A percentile compares a stretch with the other conserved stretches of the same genome.
phyloP scores from a whole-genome alignment of 106 monocot species.

The Apostasia shenzhenica region DNA sequence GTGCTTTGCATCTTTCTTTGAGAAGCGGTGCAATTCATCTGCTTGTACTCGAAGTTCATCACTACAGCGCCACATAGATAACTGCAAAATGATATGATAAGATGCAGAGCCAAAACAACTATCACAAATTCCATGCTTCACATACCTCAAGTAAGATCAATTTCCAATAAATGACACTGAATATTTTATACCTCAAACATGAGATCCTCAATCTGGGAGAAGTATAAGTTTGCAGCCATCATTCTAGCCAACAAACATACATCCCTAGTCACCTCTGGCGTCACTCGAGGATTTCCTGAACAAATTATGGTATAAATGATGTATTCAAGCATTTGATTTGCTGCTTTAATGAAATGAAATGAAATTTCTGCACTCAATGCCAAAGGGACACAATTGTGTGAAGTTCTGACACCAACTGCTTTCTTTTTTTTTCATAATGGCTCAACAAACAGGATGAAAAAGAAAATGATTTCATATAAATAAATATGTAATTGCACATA shows the following conservation, averaged over 20 bases:
- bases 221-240: constrained; percentile 90
- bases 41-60: constrained; percentile 18
- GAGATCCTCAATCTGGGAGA: constrained; percentile 80
- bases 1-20: constrained; percentile 29
- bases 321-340: not conserved
- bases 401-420: too few species aligned
- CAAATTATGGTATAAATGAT: not conserved
- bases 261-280: constrained; percentile 85
- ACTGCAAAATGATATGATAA: not conserved
- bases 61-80: constrained; percentile 30
- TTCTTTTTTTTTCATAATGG: too few species aligned
- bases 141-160: not conserved
- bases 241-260: constrained; percentile 87
- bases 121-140: not conserved
- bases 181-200: constrained; percentile 75
- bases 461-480: too few species aligned
- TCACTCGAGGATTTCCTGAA: constrained; percentile 86
- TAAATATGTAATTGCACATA: too few species aligned
- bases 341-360: too few species aligned
- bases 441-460: too few species aligned
- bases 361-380: too few species aligned
- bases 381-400: too few species aligned
- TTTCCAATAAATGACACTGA: not conserved
- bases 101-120: not conserved
- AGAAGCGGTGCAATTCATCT: constrained; percentile 16